These are phyloP conservation scores for Phytopythium litorale DNA, from an alignment of 352 stramenopile genomes.

Conservation along the genomic window DNA sequence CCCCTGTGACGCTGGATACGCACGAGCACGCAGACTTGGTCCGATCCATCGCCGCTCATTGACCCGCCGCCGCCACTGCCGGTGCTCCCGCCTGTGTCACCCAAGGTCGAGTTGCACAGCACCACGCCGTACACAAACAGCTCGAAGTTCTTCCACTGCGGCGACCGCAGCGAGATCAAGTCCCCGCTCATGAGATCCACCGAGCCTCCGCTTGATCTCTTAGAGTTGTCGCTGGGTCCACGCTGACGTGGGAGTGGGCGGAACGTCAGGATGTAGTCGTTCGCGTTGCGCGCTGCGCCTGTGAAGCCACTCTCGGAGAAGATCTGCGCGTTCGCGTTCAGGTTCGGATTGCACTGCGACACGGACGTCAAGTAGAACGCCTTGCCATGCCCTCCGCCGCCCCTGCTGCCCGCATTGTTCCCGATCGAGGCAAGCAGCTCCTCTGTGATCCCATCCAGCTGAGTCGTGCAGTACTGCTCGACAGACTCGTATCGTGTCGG, in stretches of 20 bases:
- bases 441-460: conserved; percentile 66
- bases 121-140: conserved; percentile 62
- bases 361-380: conserved; percentile 46
- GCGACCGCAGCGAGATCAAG: conserved; percentile 54
- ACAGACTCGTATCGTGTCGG: conserved; percentile 43
- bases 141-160: conserved; percentile 54
- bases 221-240: conserved; percentile 7
- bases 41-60: conserved; percentile 15
- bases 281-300: conserved; percentile 26
- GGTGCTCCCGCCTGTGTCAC: neutral
- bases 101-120: conserved; percentile 62
- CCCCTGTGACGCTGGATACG: conserved; percentile 31
- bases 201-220: conserved; percentile 8
- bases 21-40: conserved; percentile 64
- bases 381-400: conserved; percentile 23
- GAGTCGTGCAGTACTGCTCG: conserved; percentile 48
- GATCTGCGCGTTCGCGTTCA: conserved; percentile 41
- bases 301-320: conserved; percentile 74
- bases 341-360: conserved; percentile 34
- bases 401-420: conserved; percentile 32
- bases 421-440: conserved; percentile 58
- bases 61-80: conserved; percentile 1
- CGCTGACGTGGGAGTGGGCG: conserved; percentile 10
- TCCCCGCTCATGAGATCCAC: conserved; percentile 58
- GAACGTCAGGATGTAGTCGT: conserved; percentile 70